These are phyloP conservation scores for Botrytis porri DNA, from an alignment of 2,329 filamentous ascomycete species.

Conservation along the genomic window DNA sequence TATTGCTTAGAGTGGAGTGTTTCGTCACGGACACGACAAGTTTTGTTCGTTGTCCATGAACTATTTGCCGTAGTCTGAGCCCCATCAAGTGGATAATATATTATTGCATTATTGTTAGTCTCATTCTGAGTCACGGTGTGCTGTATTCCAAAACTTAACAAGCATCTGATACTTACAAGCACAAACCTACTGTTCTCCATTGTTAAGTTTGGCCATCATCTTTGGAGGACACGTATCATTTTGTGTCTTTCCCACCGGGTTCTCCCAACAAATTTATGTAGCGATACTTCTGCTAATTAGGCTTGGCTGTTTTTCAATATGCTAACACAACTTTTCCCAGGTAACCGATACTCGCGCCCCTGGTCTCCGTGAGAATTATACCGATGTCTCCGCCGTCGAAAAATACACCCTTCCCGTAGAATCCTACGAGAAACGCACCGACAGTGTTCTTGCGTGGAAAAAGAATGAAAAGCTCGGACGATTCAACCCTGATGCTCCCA, in stretches of 20 bases:
- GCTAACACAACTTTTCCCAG: slow-evolving; percentile 45
- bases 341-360: slow-evolving; percentile 77
- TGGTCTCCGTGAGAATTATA: slow-evolving; percentile 73
- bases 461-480: slow-evolving; percentile 91
- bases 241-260: background rate
- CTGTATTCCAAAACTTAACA: slow-evolving; percentile 5
- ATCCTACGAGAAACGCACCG: slow-evolving; percentile 80
- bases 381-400: slow-evolving; percentile 74
- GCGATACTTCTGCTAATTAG: background rate
- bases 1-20: slow-evolving; percentile 1
- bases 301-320: background rate
- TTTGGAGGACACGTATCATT: slow-evolving; percentile 15
- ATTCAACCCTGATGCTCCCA: slow-evolving; percentile 82
- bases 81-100: slow-evolving; percentile 16
- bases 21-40: slow-evolving; percentile 6
- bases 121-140: slow-evolving; percentile 14
- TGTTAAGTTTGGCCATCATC: background rate
- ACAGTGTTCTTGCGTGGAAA: slow-evolving; percentile 95
- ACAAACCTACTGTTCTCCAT: slow-evolving; percentile 17
- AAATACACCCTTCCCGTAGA: slow-evolving; percentile 87
- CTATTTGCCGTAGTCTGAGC: slow-evolving; percentile 7
- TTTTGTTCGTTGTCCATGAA: slow-evolving; percentile 19
- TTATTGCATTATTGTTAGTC: slow-evolving; percentile 11
- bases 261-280: background rate
- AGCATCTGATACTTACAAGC: slow-evolving; percentile 8